Conservation (phyloP, 2,329 filamentous ascomycete genomes). For the Hymenotorrendiella dingleyae region DNA sequence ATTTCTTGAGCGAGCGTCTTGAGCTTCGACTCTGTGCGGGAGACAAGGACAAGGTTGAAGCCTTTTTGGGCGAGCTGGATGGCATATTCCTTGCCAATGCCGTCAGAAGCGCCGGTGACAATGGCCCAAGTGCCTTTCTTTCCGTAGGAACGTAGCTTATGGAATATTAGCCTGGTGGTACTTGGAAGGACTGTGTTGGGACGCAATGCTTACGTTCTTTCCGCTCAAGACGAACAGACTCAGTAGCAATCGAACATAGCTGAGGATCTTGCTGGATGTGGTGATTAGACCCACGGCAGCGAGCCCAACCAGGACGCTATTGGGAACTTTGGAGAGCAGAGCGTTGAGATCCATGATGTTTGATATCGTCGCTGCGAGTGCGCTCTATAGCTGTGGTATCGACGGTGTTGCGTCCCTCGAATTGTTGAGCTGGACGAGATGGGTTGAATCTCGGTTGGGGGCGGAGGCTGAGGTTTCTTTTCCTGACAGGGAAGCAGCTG, state of each 20-base stretch:
- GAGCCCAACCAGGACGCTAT: conserved; percentile 24
- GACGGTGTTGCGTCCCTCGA: neutral
- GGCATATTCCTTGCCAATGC: conserved; percentile 93
- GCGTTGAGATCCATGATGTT: conserved; percentile 15
- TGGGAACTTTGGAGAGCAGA: conserved; percentile 17
- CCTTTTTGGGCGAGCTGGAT: conserved; percentile 83
- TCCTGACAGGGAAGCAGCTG: too few species aligned
- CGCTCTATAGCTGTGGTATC: neutral
- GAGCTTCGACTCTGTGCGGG: conserved; percentile 91
- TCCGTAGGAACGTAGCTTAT: conserved; percentile 83
- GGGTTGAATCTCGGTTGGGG: too few species aligned
- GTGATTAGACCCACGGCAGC: conserved; percentile 53
- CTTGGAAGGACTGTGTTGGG: too few species aligned
- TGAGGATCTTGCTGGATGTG: conserved; percentile 49
- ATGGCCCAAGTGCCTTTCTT: conserved; percentile 90
- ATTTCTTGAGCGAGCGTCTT: conserved; percentile 71
- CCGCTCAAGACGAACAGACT: conserved; percentile 64
- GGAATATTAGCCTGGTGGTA: too few species aligned
- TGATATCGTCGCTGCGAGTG: neutral
- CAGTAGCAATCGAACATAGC: conserved; percentile 55
- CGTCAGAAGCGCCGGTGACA: conserved; percentile 91
- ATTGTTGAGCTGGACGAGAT: too few species aligned
- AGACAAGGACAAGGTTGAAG: conserved; percentile 92
- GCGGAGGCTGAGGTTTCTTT: too few species aligned
- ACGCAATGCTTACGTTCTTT: conserved; percentile 49